Conservation (phyloP, 257 asterid genomes). For the Leptodermis oblonga region DNA sequence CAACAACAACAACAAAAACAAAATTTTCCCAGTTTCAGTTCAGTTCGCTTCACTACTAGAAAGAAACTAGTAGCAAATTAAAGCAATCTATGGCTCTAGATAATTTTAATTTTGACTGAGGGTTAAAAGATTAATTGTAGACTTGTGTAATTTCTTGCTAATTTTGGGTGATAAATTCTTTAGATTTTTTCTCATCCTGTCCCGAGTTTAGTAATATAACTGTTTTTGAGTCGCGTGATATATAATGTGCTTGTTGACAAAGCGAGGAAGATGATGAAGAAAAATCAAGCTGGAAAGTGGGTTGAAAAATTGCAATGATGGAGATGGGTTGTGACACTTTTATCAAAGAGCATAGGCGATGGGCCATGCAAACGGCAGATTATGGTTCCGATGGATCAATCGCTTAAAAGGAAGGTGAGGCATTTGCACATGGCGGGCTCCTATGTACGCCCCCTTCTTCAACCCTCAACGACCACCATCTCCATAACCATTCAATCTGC, state of each 20-base stretch:
- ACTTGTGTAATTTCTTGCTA: constrained; percentile 37
- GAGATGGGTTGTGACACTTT: constrained; percentile 41
- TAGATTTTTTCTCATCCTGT: not conserved
- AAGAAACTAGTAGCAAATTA: not conserved
- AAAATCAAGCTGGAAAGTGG: constrained; percentile 43
- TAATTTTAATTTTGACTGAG: constrained; percentile 30
- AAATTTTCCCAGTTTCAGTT: constrained; percentile 10
- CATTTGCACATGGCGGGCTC: constrained; percentile 59
- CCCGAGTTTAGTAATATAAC: not conserved
- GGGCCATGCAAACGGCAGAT: constrained; percentile 33
- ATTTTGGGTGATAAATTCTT: constrained; percentile 23
- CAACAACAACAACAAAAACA: not conserved
- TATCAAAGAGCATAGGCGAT: constrained; percentile 40
- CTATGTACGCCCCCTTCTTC: too few species aligned
- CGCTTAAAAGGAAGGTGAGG: too few species aligned
- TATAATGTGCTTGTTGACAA: constrained; percentile 34
- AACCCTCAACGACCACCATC: constrained; percentile 19
- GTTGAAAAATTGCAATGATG: constrained; percentile 46
- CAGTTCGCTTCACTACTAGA: constrained; percentile 11
- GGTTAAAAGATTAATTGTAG: constrained; percentile 29
- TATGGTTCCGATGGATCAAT: constrained; percentile 30
- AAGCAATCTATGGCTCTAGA: constrained; percentile 23
- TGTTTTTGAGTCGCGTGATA: constrained; percentile 6
- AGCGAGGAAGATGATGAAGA: constrained; percentile 46
- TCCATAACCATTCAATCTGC: constrained; percentile 14